phyloP scores from a whole-genome alignment of 495 filamentous ascomycete species.

The Talaromyces nanjingensis region DNA sequence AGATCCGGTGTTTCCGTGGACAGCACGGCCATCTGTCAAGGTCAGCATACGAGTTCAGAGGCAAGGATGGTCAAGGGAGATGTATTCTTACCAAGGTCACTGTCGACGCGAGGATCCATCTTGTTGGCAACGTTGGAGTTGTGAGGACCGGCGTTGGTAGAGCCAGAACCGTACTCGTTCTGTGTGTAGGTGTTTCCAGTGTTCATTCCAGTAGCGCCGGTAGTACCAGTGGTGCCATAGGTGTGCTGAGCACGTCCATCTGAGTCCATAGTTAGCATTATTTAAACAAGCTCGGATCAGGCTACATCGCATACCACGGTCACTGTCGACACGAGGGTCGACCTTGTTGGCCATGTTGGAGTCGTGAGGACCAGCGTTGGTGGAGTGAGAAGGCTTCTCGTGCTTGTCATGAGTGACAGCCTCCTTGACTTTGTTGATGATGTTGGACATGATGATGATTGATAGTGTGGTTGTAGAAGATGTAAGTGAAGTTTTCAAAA shows the following conservation, averaged over 20 bases:
- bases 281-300: neutral
- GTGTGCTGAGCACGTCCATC: neutral
- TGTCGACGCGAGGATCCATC: slow-evolving; percentile 45
- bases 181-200: neutral
- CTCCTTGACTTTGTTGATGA: slow-evolving; percentile 71
- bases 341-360: slow-evolving; percentile 29
- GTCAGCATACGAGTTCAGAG: neutral
- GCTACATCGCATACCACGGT: slow-evolving; percentile 16
- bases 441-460: slow-evolving; percentile 51
- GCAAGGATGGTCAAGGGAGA: neutral
- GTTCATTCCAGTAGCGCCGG: neutral
- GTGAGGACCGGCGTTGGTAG: slow-evolving; percentile 26
- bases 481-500: neutral
- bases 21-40: slow-evolving; percentile 1
- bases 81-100: slow-evolving; percentile 21
- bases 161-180: neutral
- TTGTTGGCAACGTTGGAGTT: slow-evolving; percentile 35
- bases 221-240: neutral
- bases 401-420: slow-evolving; percentile 42
- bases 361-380: slow-evolving; percentile 23
- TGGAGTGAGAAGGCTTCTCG: slow-evolving; percentile 14
- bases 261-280: neutral
- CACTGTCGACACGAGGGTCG: slow-evolving; percentile 43
- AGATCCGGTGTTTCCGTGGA: neutral
- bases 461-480: neutral